These are phyloP conservation scores for Coemansia reversa DNA, from an alignment of 192 early-diverging fungal genomes.

Conservation along the genomic window DNA sequence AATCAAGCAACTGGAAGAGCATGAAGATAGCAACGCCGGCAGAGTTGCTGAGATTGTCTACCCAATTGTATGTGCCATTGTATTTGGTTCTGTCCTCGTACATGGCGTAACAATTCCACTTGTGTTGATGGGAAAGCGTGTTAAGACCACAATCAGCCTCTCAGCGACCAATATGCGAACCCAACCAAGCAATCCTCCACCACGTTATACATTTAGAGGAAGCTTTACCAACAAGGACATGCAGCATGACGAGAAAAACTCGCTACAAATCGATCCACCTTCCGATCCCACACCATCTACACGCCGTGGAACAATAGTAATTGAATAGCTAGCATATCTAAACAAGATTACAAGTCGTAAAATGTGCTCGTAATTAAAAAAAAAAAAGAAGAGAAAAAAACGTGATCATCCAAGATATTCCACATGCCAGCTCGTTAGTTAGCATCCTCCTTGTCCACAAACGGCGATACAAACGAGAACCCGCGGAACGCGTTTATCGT, in stretches of 20 bases:
- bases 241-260: no score
- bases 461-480: slow-evolving; percentile 48
- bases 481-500: slow-evolving; percentile 44
- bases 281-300: no score
- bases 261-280: no score
- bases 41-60: slow-evolving; percentile 23
- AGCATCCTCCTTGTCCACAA: slow-evolving; percentile 26
- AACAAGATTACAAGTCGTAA: no score
- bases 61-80: slow-evolving; percentile 70
- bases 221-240: no score
- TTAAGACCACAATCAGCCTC: slow-evolving; percentile 26
- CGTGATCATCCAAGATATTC: background rate
- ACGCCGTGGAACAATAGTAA: no score
- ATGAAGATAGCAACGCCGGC: slow-evolving; percentile 27
- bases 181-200: slow-evolving; percentile 8
- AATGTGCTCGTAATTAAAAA: no score
- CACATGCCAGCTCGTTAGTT: slow-evolving; percentile 7
- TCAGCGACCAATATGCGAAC: slow-evolving; percentile 25
- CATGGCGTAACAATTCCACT: slow-evolving; percentile 81
- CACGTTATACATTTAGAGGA: background rate
- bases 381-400: background rate
- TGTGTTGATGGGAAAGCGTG: slow-evolving; percentile 62
- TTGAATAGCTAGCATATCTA: no score
- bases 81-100: slow-evolving; percentile 77
- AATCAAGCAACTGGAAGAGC: slow-evolving; percentile 30